These are phyloP conservation scores for Stellera chamaejasme DNA, from an alignment of 345 rosid genomes.

Conservation along the genomic window DNA sequence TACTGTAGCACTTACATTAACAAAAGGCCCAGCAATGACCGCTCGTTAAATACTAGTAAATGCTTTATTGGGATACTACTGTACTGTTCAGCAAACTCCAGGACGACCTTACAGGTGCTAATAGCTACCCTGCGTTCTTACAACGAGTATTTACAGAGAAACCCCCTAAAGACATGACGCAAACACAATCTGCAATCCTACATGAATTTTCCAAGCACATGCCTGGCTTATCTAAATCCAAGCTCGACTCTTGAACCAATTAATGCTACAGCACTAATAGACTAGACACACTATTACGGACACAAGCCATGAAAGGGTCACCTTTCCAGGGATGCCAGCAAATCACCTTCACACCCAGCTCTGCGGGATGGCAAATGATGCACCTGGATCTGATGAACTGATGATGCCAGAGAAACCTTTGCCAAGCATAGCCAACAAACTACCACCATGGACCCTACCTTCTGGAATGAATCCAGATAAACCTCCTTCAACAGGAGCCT, in stretches of 20 bases:
- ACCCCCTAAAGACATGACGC: constrained; percentile 20
- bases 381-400: constrained; percentile 20
- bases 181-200: constrained; percentile 21
- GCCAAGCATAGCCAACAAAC: constrained; percentile 68
- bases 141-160: constrained; percentile 36
- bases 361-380: constrained; percentile 20
- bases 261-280: constrained; percentile 16
- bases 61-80: constrained; percentile 26
- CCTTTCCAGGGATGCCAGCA: constrained; percentile 9
- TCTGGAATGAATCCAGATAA: constrained; percentile 44
- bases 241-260: constrained; percentile 12
- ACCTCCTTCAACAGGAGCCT: constrained; percentile 20
- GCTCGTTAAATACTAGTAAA: neutral
- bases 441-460: constrained; percentile 97
- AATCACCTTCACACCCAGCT: constrained; percentile 40
- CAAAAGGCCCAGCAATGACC: too few species aligned
- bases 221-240: neutral
- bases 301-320: constrained; percentile 1
- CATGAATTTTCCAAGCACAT: constrained; percentile 15
- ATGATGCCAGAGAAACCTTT: constrained; percentile 12
- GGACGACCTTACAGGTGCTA: constrained; percentile 15
- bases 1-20: too few species aligned
- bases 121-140: constrained; percentile 21
- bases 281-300: constrained; percentile 8
- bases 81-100: constrained; percentile 29